Evolutionary conservation across 345 rosid genomes (phyloP), one percentile per base, ranked within the genome.

Genomic region (Reutealis trisperma): DNA sequence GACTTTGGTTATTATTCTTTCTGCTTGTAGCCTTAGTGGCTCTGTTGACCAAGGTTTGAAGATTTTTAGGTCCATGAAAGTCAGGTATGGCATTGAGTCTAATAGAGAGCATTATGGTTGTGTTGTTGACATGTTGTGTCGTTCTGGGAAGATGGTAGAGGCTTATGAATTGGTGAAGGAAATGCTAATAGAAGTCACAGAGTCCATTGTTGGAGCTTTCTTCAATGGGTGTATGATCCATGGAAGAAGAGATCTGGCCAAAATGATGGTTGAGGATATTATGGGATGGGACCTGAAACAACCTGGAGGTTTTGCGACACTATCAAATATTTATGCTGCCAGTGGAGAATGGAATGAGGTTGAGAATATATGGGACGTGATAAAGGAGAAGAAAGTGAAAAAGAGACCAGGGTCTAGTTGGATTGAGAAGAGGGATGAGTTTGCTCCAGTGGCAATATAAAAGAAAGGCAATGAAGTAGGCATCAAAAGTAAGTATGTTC

Each of bases 361-460:
- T 27, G 1, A 27, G 30, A 27, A 1, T 27, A 27, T 27, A 27
- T 27, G 1, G 30, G 30, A 27, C 1, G 30, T 0, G 30, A 27
- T 27, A 27, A 27, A 27, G 30, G 30, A 27, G 30, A 27, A 27
- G 30, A 27, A 27, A 27, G 30, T 27, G 1, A 27, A 27, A 27
- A 27, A 27, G 30, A 27, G 30, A 16, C 34, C 8, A 5, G 25
- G 6, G 51, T 65, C 8, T 41, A 65, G 70, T 21, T n/a, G 22
- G 51, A 24, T 65, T 41, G 70, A 67, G 74, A 78, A 77, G 67
- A 54, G 64, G 22, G 51, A 49, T 52, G 67, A 41, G 19, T 10
- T 67, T 45, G n/a, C n/a, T n/a, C n/a, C n/a, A 1, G 58, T 72
- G 63, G 73, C 49, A 59, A 32, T 30, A 66, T 51, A 51, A 64